These are phyloP conservation scores for Phenoliferia sp. DNA, from an alignment of 1,284 basidiomycete genomes.

Conservation along the genomic window DNA sequence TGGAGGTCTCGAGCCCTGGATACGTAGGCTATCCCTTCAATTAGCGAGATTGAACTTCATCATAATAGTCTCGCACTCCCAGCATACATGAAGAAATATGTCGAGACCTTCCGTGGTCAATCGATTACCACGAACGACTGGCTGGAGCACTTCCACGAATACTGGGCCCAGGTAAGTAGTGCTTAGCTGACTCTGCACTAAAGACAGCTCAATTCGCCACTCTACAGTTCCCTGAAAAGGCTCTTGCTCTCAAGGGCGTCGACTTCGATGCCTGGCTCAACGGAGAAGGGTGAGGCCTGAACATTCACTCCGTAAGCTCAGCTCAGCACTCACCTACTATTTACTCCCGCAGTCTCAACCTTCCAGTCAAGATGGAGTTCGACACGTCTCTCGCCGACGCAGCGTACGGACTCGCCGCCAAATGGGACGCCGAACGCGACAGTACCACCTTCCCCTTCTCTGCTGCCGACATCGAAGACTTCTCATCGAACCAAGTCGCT, in stretches of 20 bases:
- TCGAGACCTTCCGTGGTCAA: slow-evolving; percentile 69
- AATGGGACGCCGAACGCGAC: slow-evolving; percentile 66
- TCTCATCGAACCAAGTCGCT: slow-evolving; percentile 60
- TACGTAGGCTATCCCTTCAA: slow-evolving; percentile 29
- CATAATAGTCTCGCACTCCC: background rate
- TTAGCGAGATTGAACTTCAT: background rate
- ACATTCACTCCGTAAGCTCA: background rate
- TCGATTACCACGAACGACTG: slow-evolving; percentile 85
- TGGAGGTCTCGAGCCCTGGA: slow-evolving; percentile 70
- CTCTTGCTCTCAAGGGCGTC: slow-evolving; percentile 60
- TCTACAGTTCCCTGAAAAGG: slow-evolving; percentile 43
- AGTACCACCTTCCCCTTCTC: slow-evolving; percentile 54
- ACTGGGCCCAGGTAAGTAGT: slow-evolving; percentile 48
- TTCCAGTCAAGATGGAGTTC: slow-evolving; percentile 59
- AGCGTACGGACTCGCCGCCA: slow-evolving; percentile 59
- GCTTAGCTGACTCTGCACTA: background rate
- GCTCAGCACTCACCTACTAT: slow-evolving; percentile 37
- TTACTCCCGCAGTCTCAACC: slow-evolving; percentile 41
- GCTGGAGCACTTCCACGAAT: slow-evolving; percentile 78
- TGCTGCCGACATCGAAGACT: slow-evolving; percentile 53
- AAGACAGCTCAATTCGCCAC: background rate
- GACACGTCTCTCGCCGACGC: slow-evolving; percentile 69
- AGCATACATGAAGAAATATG: slow-evolving; percentile 49
- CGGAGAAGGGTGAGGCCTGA: slow-evolving; percentile 24
- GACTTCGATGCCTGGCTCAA: slow-evolving; percentile 58